A percentile compares a stretch with the other conserved stretches of the same genome.
Evolutionary conservation across 139 green algal genomes (phyloP).

Genomic region (Astrephomene gubernaculifera): DNA sequence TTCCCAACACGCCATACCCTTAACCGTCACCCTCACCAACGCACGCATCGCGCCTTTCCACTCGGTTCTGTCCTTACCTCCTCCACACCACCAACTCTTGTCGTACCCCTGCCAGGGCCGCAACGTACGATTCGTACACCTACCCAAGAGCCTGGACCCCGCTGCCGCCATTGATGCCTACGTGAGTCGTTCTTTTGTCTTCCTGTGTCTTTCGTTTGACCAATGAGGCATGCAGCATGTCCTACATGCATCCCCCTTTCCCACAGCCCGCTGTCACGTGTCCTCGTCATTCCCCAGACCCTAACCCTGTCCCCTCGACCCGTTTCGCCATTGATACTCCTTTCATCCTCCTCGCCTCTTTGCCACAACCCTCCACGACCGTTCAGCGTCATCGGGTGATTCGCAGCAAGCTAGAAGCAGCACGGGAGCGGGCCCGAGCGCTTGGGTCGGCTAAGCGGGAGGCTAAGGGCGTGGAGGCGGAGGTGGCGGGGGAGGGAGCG

Average conservation of each 20-base stretch:
- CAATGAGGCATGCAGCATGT: neutral
- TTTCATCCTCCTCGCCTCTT: no score
- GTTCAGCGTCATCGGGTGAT: conserved; percentile 16
- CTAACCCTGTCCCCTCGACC: neutral
- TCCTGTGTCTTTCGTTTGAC: neutral
- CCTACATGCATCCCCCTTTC: neutral
- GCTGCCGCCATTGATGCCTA: conserved; percentile 39
- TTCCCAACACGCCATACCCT: no score
- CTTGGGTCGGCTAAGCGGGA: conserved; percentile 9
- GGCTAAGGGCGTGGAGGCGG: conserved; percentile 9
- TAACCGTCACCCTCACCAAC: no score
- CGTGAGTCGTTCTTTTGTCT: conserved; percentile 6
- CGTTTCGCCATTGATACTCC: neutral
- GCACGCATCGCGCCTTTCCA: no score
- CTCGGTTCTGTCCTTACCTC: no score
- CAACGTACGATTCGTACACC: conserved; percentile 56
- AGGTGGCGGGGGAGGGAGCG: neutral
- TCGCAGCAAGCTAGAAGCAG: conserved; percentile 5
- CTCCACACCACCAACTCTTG: no score
- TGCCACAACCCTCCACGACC: neutral
- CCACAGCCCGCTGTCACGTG: neutral
- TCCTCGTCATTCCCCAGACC: neutral
- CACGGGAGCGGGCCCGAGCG: conserved; percentile 1
- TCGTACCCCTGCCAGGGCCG: conserved; percentile 37
- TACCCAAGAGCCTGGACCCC: conserved; percentile 49